Base-by-base conservation (phyloP, 169 alveolate genomes). In the Plasmodium ovale region DNA sequence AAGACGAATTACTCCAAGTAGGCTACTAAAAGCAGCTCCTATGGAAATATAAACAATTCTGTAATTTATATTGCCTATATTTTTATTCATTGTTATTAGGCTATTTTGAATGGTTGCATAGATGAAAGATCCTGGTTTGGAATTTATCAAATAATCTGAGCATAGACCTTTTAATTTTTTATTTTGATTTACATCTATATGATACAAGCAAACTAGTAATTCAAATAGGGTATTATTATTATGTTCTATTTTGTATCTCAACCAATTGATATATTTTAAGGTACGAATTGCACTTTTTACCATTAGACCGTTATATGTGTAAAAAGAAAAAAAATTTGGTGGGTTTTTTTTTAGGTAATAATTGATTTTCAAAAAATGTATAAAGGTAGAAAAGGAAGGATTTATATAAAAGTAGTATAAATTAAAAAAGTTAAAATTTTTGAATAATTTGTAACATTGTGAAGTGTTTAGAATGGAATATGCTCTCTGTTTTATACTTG, bases 1-100 rank as follows among this genome's bases (percentile, higher is more conserved):
- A 7, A 54, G 77, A 53, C 79, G 25, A 19, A 82, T 65, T 16
- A 82, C 69, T 5, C 49, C 35, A 23, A 82, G 1, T 9, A 82
- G 67, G 44, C 90, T 82, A 64, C 90, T 82, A 67, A 82, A 65
- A 42, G 90, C 74, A 1, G 84, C 74, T 3, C 90, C 90, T 21
- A 59, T 68, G 16, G 85, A 64, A 51, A 82, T 82, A 35, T 82
- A 82, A n/a, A 82, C 60, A 67, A 82, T 54, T 51, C 85, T 58
- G 31, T 82, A 82, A 70, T 54, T 33, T 54, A 82, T 25, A 31
- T 82, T 68, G 12, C 56, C 47, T 35, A 82, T 53, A 51, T 82
- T 82, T 82, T 67, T 82, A 82, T 82, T 82, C 33, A 51, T 21
- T n/a, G 31, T 37, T 37, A 82, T 10, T 19, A 82, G 25, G 60